Conservation (phyloP, 2,329 filamentous ascomycete genomes). For the Paraphoma sp. region DNA sequence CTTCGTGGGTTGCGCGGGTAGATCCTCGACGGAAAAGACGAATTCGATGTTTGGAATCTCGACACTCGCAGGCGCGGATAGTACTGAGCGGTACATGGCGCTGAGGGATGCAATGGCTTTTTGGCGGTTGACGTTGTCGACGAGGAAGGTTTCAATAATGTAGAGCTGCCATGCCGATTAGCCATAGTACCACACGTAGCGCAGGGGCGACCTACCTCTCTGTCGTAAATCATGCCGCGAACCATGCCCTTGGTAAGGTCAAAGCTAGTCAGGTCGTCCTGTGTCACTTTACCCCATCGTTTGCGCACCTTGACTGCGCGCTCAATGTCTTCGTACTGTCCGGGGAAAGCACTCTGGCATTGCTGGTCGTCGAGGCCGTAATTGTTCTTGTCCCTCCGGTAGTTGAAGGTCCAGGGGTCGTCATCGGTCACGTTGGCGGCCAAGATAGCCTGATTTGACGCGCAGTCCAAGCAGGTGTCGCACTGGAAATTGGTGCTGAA, state of each 20-base stretch:
- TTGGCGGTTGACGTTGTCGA: slow-evolving; percentile 44
- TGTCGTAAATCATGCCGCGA: slow-evolving; percentile 37
- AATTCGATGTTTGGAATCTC: slow-evolving; percentile 43
- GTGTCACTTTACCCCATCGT: slow-evolving; percentile 32
- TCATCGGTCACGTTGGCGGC: slow-evolving; percentile 24
- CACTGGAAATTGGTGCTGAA: slow-evolving; percentile 41
- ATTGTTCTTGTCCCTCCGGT: slow-evolving; percentile 36
- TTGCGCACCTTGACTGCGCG: slow-evolving; percentile 32
- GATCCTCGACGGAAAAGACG: slow-evolving; percentile 41
- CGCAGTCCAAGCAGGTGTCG: slow-evolving; percentile 42
- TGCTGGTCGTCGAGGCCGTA: slow-evolving; percentile 39
- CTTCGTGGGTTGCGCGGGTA: slow-evolving; percentile 36
- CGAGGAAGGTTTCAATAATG: slow-evolving; percentile 39
- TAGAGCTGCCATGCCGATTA: slow-evolving; percentile 31
- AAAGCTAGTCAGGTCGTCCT: slow-evolving; percentile 34
- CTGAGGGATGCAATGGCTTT: slow-evolving; percentile 39
- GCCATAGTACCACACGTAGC: neutral
- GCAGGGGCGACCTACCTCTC: slow-evolving; percentile 27
- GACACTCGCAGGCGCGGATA: slow-evolving; percentile 26
- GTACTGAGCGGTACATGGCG: slow-evolving; percentile 38
- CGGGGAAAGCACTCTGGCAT: slow-evolving; percentile 40
- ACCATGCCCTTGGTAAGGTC: slow-evolving; percentile 43
- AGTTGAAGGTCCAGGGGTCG: slow-evolving; percentile 37
- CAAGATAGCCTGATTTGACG: slow-evolving; percentile 29
- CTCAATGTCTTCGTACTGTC: slow-evolving; percentile 40